Conservation (phyloP, 345 rosid genomes). For the Gynandropsis gynandra region DNA sequence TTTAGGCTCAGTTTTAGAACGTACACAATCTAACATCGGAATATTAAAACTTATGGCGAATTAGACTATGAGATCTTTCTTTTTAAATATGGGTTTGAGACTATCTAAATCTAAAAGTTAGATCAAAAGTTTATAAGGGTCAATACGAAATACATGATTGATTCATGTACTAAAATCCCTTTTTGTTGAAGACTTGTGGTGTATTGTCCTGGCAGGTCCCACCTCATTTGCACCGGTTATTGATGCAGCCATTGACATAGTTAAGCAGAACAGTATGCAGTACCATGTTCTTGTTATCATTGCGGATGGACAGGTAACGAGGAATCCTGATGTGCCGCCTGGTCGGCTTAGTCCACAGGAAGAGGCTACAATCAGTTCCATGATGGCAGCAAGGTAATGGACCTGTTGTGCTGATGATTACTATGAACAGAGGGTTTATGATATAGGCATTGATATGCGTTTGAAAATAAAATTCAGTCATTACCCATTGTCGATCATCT, state of each 20-base stretch:
- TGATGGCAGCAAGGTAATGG: constrained; percentile 83
- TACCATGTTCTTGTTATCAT: constrained; percentile 89
- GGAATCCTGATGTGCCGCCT: constrained; percentile 46
- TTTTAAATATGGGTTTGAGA: no score
- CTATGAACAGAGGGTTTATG: constrained; percentile 2
- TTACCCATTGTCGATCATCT: constrained; percentile 75
- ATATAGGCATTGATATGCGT: constrained; percentile 2
- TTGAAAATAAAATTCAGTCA: constrained; percentile 33
- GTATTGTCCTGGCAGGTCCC: constrained; percentile 44
- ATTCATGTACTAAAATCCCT: no score
- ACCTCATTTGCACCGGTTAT: constrained; percentile 92
- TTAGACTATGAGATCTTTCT: no score
- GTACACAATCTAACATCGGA: no score
- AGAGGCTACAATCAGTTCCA: constrained; percentile 70
- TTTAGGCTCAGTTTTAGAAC: no score
- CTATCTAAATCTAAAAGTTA: no score
- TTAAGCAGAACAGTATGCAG: constrained; percentile 57
- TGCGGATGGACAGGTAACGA: constrained; percentile 97
- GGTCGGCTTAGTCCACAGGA: constrained; percentile 79
- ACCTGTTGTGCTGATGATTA: background rate
- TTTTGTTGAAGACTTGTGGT: constrained; percentile 4
- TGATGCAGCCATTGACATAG: constrained; percentile 80
- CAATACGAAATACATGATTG: no score
- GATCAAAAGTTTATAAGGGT: no score
- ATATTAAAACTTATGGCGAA: no score